Evolutionary conservation across 2,329 filamentous ascomycete species (phyloP).

Genomic region (Podosphaera fusca): DNA sequence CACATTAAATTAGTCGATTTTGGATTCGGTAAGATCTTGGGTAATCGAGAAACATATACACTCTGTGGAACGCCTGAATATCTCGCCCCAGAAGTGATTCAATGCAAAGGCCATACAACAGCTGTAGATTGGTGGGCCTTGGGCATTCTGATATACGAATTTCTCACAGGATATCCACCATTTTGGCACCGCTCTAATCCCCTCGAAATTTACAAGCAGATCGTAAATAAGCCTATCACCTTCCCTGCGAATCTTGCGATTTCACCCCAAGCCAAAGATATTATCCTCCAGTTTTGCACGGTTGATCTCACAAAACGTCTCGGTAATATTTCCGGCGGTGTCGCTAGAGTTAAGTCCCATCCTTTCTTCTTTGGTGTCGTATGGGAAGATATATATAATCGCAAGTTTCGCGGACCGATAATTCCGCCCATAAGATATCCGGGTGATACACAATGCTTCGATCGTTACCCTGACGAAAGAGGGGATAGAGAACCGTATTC

Average conservation of each 20-base stretch:
- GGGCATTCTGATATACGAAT: constrained; percentile 66
- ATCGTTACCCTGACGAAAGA: constrained; percentile 60
- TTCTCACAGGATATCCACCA: constrained; percentile 62
- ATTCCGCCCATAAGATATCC: constrained; percentile 49
- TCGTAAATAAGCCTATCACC: constrained; percentile 53
- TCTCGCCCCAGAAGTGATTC: constrained; percentile 63
- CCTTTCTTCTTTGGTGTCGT: constrained; percentile 51
- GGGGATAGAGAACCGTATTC: constrained; percentile 42
- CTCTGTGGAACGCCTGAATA: constrained; percentile 70
- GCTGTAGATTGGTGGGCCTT: constrained; percentile 79
- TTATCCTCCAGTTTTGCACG: constrained; percentile 55
- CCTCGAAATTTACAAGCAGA: constrained; percentile 73
- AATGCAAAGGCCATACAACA: constrained; percentile 53
- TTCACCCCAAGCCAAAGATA: constrained; percentile 45
- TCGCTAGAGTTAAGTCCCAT: constrained; percentile 47
- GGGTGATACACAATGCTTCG: constrained; percentile 61
- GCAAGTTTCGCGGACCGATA: constrained; percentile 44
- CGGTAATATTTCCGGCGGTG: constrained; percentile 57
- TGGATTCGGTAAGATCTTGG: constrained; percentile 62
- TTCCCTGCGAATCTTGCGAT: constrained; percentile 44
- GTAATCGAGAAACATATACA: constrained; percentile 55
- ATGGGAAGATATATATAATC: constrained; percentile 49
- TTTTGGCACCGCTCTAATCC: constrained; percentile 65
- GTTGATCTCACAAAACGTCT: constrained; percentile 57
- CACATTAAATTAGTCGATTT: constrained; percentile 72